phyloP scores from a whole-genome alignment of 2,329 filamentous ascomycete species.

The Proliferodiscus dingleyae region DNA sequence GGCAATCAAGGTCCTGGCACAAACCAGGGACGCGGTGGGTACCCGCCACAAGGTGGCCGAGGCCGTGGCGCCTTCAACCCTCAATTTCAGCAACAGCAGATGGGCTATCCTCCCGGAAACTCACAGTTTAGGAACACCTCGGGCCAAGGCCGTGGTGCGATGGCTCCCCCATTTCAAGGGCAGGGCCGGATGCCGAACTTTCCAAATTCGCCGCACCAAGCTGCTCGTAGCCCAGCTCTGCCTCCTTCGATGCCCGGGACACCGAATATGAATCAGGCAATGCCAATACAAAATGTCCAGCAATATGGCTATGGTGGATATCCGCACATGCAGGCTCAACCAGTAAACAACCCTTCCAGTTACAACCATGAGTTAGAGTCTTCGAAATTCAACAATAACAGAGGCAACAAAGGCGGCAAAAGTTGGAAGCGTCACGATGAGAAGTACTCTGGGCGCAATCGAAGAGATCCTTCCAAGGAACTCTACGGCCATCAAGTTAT shows the following conservation, averaged over 20 bases:
- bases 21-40: constrained; percentile 44
- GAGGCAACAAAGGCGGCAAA: constrained; percentile 12
- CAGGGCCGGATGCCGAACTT: constrained; percentile 46
- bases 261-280: constrained; percentile 62
- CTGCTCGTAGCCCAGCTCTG: constrained; percentile 60
- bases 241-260: constrained; percentile 62
- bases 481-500: constrained; percentile 22
- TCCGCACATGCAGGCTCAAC: constrained; percentile 34
- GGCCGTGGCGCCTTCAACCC: constrained; percentile 55
- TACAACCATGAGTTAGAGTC: constrained; percentile 15
- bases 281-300: constrained; percentile 53
- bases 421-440: constrained; percentile 20
- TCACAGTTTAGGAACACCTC: constrained; percentile 26
- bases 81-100: constrained; percentile 44
- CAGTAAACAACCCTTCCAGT: constrained; percentile 50
- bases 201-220: constrained; percentile 62
- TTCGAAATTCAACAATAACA: constrained; percentile 12
- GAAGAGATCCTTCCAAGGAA: constrained; percentile 24
- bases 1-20: constrained; percentile 50
- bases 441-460: constrained; percentile 24
- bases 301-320: constrained; percentile 27
- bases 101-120: constrained; percentile 45
- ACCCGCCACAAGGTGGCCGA: constrained; percentile 47
- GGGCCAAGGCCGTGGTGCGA: constrained; percentile 46
- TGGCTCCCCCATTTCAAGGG: constrained; percentile 42